Percentiles rank a stretch among this genome's conserved stretches.
Evolutionary conservation across 371 early-diverging fungal genomes (phyloP).

Genomic region (Apophysomyces ossiformis): DNA sequence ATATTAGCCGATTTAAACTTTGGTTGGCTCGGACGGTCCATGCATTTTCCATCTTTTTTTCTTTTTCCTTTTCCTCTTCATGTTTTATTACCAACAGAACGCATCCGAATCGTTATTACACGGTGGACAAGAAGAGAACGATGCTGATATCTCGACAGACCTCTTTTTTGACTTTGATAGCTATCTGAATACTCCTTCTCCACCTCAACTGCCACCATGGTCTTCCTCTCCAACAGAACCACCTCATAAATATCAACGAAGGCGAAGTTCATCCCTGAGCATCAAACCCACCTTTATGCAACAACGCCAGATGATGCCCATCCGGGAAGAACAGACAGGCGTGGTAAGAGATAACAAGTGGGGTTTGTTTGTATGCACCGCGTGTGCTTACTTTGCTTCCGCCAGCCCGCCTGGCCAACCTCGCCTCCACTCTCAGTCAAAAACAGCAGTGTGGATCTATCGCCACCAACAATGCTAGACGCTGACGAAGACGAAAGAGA

Average conservation of each 20-base stretch:
- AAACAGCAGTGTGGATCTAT: neutral
- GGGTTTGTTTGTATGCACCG: neutral
- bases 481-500: constrained; percentile 11
- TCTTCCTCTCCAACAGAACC: constrained; percentile 9
- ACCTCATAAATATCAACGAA: constrained; percentile 15
- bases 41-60: constrained; percentile 6
- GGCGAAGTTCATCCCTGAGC: constrained; percentile 13
- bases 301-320: constrained; percentile 1
- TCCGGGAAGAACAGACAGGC: neutral
- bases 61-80: neutral
- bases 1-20: constrained; percentile 9
- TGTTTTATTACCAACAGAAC: constrained; percentile 1
- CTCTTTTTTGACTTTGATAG: constrained; percentile 7
- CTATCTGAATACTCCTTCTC: neutral
- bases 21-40: constrained; percentile 8
- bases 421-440: constrained; percentile 7
- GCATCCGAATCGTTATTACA: neutral
- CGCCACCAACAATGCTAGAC: neutral
- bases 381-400: neutral
- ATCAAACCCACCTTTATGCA: constrained; percentile 11
- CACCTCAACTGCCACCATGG: constrained; percentile 5
- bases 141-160: constrained; percentile 3
- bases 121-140: neutral
- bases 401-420: constrained; percentile 1
- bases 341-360: neutral